Conservation (phyloP, 73 alveolate species). For the Stentor coeruleus region DNA sequence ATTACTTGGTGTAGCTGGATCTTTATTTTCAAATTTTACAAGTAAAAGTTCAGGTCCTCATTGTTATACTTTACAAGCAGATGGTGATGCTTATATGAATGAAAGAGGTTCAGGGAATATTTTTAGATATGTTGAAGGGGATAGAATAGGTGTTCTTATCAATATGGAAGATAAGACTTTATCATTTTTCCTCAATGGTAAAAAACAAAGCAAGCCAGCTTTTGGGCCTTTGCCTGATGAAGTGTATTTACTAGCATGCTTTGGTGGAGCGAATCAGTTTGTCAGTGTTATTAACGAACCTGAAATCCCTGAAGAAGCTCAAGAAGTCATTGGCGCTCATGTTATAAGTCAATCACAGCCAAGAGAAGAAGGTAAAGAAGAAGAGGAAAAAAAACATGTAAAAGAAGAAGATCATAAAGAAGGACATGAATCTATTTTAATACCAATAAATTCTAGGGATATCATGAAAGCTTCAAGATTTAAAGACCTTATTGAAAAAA, state of each 20-base stretch:
- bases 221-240: constrained; percentile 12
- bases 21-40: background rate
- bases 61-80: constrained; percentile 21
- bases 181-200: constrained; percentile 11
- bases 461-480: background rate
- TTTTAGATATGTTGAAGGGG: constrained; percentile 18
- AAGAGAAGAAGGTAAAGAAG: background rate
- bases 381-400: background rate
- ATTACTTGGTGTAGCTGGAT: constrained; percentile 14
- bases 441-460: constrained; percentile 3
- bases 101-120: constrained; percentile 25
- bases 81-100: constrained; percentile 27
- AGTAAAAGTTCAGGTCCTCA: constrained; percentile 27
- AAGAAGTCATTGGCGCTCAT: constrained; percentile 25
- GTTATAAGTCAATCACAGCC: background rate
- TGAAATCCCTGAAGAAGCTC: constrained; percentile 30
- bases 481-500: background rate
- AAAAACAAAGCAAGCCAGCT: constrained; percentile 26
- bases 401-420: constrained; percentile 16
- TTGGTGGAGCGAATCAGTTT: constrained; percentile 29
- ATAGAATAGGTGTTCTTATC: constrained; percentile 23
- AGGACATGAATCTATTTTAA: constrained; percentile 13
- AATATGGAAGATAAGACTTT: constrained; percentile 21
- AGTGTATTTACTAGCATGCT: constrained; percentile 26
- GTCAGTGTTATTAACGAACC: constrained; percentile 20